Evolutionary conservation across 2,329 filamentous ascomycete genomes (phyloP).

Genomic region (Ilyonectria mors-panacis): DNA sequence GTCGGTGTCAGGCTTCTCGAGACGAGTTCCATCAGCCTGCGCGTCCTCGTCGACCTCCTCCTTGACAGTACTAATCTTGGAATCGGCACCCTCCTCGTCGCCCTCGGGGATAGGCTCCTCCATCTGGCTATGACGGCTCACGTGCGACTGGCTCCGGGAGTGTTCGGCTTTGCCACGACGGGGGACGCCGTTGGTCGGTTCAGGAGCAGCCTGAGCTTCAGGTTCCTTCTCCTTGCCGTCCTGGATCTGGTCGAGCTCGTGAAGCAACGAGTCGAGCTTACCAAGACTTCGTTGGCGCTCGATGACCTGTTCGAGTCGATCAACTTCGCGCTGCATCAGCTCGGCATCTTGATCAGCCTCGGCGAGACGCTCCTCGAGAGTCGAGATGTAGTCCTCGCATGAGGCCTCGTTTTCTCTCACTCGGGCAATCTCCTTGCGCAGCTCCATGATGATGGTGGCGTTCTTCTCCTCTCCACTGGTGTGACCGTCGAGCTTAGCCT

Average conservation of each 20-base stretch:
- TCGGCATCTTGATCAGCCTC: constrained; percentile 97
- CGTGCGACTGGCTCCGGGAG: constrained; percentile 68
- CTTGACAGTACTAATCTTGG: constrained; percentile 53
- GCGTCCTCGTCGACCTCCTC: constrained; percentile 50
- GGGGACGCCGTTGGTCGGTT: constrained; percentile 57
- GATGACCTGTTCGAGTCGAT: constrained; percentile 93
- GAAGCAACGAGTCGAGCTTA: constrained; percentile 91
- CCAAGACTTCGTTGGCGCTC: constrained; percentile 96
- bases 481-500: constrained; percentile 90
- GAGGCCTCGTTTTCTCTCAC: constrained; percentile 91
- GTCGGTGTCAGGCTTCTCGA: constrained; percentile 37
- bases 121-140: constrained; percentile 68
- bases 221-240: constrained; percentile 64
- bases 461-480: constrained; percentile 95
- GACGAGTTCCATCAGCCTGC: constrained; percentile 8
- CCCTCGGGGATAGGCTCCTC: constrained; percentile 70
- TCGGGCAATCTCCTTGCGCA: constrained; percentile 91
- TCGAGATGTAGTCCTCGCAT: constrained; percentile 97
- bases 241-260: constrained; percentile 88
- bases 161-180: constrained; percentile 65
- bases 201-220: constrained; percentile 47
- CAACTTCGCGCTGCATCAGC: constrained; percentile 96
- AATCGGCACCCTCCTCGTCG: constrained; percentile 55
- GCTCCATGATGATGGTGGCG: constrained; percentile 84
- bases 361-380: constrained; percentile 92